Conservation (phyloP, 78 protist genomes). For the Polysphondylium violaceum region DNA sequence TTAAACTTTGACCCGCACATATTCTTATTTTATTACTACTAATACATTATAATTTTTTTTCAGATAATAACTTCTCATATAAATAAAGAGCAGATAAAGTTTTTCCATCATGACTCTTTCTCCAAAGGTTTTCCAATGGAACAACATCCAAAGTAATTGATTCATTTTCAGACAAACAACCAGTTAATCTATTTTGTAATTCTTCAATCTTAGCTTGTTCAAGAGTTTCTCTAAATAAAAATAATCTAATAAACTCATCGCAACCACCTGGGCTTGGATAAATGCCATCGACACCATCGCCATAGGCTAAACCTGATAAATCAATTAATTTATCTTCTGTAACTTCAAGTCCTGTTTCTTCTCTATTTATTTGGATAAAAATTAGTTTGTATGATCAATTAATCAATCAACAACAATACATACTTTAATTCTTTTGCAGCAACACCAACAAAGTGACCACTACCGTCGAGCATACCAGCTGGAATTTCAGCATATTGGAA, state of each 20-base stretch:
- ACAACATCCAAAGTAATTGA: constrained; percentile 63
- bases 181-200: constrained; percentile 62
- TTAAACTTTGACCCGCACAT: no score
- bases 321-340: constrained; percentile 70
- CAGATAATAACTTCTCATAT: constrained; percentile 58
- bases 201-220: constrained; percentile 67
- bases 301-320: constrained; percentile 52
- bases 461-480: constrained; percentile 82
- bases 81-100: constrained; percentile 64
- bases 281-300: constrained; percentile 56
- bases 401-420: not conserved
- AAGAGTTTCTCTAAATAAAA: constrained; percentile 60
- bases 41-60: constrained; percentile 47
- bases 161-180: constrained; percentile 66
- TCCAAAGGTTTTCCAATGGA: constrained; percentile 75
- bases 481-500: constrained; percentile 71
- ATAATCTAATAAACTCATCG: constrained; percentile 74
- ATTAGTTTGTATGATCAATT: no score
- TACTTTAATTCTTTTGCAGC: constrained; percentile 68
- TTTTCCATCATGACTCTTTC: constrained; percentile 56
- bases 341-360: constrained; percentile 69
- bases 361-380: not conserved
- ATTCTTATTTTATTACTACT: no score
- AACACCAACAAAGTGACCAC: constrained; percentile 79
- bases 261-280: constrained; percentile 83